phyloP scores from a whole-genome alignment of 495 filamentous ascomycete genomes.

The Oidiodendron maius region DNA sequence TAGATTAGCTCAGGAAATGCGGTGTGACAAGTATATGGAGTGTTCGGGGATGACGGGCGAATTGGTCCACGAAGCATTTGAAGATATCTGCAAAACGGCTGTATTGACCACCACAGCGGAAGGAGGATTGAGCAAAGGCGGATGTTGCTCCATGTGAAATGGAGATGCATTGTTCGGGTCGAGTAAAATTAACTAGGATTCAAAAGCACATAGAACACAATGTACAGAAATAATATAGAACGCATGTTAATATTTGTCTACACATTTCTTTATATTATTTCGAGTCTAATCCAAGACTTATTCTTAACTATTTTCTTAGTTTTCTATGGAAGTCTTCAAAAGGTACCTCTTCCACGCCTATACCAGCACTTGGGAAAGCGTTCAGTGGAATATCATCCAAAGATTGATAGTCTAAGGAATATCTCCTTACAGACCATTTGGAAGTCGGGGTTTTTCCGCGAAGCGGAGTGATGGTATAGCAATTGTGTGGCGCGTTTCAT shows the following conservation, averaged over 20 bases:
- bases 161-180: too few species aligned
- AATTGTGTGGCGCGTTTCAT: conserved; percentile 17
- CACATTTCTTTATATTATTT: too few species aligned
- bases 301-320: background rate
- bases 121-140: conserved; percentile 38
- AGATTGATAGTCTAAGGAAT: conserved; percentile 15
- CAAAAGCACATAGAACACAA: background rate
- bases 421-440: conserved; percentile 8
- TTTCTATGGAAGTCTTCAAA: background rate
- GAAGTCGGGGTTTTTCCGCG: conserved; percentile 19
- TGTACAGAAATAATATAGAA: too few species aligned
- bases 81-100: conserved; percentile 71
- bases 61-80: conserved; percentile 62
- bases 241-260: too few species aligned
- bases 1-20: conserved; percentile 70
- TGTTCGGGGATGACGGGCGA: conserved; percentile 88
- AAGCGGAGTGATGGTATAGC: conserved; percentile 23
- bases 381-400: conserved; percentile 16
- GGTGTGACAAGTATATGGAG: conserved; percentile 84
- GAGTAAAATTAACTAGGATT: background rate
- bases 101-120: conserved; percentile 49
- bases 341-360: conserved; percentile 6
- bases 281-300: background rate
- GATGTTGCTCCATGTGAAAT: conserved; percentile 43
- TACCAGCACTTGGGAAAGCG: conserved; percentile 28